phyloP scores from a whole-genome alignment of 805 yeast species.

The Yamadazyma sp. region DNA sequence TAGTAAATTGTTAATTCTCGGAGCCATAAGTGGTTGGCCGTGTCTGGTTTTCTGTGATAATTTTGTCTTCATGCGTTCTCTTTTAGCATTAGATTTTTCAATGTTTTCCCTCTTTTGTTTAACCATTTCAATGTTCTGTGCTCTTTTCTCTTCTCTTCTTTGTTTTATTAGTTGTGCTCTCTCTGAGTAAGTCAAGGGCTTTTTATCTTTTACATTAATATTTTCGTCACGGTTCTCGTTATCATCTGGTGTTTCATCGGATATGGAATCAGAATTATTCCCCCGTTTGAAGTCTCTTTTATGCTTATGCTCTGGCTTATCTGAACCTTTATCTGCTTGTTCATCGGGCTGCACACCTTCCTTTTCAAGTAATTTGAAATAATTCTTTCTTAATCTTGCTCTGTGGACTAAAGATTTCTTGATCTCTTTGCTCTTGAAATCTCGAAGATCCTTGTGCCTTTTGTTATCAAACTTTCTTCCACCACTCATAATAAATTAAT shows the following conservation, averaged over 20 bases:
- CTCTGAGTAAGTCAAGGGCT: conserved; percentile 36
- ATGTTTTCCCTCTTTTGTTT: conserved; percentile 35
- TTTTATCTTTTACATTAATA: no score
- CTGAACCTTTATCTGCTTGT: conserved; percentile 14
- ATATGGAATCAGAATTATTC: conserved; percentile 23
- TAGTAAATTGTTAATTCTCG: conserved; percentile 73
- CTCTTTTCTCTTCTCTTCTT: conserved; percentile 44
- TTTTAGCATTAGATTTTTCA: conserved; percentile 40
- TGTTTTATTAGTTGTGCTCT: conserved; percentile 46
- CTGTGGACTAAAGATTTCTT: conserved; percentile 74
- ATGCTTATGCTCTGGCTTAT: conserved; percentile 10
- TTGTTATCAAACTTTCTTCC: conserved; percentile 16
- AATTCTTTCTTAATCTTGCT: conserved; percentile 76
- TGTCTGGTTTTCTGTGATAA: conserved; percentile 53
- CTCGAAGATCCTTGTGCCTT: conserved; percentile 34
- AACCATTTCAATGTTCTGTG: conserved; percentile 38
- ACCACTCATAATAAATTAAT: no score
- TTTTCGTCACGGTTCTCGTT: no score
- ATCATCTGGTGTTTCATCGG: conserved; percentile 15
- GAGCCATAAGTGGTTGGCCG: conserved; percentile 93
- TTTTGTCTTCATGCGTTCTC: conserved; percentile 42
- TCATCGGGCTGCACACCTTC: conserved; percentile 38
- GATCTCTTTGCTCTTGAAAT: conserved; percentile 59
- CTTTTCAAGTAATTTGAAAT: conserved; percentile 72
- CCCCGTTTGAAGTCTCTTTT: conserved; percentile 14